phyloP scores from a whole-genome alignment of 2,329 filamentous ascomycete species.

The Blastomyces gilchristii region DNA sequence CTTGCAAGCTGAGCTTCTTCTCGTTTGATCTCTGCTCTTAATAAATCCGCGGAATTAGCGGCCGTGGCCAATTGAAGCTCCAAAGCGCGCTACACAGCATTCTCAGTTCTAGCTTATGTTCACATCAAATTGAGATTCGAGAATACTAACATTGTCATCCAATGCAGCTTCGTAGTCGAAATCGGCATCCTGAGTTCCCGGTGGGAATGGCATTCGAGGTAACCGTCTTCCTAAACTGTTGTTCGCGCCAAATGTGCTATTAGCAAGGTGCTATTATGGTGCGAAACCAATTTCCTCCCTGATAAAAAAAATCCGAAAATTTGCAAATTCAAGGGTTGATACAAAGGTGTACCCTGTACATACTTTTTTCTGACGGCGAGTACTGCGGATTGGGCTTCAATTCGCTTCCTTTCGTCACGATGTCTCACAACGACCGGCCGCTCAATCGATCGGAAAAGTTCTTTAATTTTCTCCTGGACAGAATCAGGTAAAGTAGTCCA shows the following conservation, averaged over 20 bases:
- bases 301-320: not conserved
- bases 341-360: slow-evolving; percentile 11
- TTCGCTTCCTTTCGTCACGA: slow-evolving; percentile 33
- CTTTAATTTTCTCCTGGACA: slow-evolving; percentile 34
- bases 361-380: slow-evolving; percentile 35
- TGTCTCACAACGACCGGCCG: slow-evolving; percentile 36
- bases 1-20: slow-evolving; percentile 34
- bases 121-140: not conserved
- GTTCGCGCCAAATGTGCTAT: not conserved
- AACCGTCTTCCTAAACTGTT: slow-evolving; percentile 32
- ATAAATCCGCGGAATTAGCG: slow-evolving; percentile 30
- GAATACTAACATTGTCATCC: slow-evolving; percentile 31
- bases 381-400: slow-evolving; percentile 34
- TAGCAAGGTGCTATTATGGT: not conserved
- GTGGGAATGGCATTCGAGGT: slow-evolving; percentile 39
- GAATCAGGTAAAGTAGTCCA: slow-evolving; percentile 36
- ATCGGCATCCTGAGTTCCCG: slow-evolving; percentile 31
- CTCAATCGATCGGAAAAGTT: slow-evolving; percentile 34
- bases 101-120: slow-evolving; percentile 14
- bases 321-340: not conserved
- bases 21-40: slow-evolving; percentile 33
- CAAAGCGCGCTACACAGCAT: slow-evolving; percentile 23
- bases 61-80: slow-evolving; percentile 33
- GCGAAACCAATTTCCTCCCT: not conserved
- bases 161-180: slow-evolving; percentile 38